Evolutionary conservation across 2,329 filamentous ascomycete species (phyloP), one percentile per base, ranked within the genome.

Genomic region (Boeremia exigua): DNA sequence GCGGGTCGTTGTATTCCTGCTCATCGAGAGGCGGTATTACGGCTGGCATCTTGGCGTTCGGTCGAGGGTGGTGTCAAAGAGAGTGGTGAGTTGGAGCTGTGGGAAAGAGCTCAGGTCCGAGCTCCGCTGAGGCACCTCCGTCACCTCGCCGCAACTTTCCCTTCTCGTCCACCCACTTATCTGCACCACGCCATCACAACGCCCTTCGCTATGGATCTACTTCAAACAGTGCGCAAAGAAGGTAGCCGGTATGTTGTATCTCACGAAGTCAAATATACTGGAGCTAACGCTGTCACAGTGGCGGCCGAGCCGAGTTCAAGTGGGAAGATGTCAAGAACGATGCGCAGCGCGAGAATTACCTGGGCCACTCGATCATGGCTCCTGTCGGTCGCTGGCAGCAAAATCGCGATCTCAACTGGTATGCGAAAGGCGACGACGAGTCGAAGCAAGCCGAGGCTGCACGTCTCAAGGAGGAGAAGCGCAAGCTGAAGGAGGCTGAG

Each of bases 291-390:
- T 11, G 1, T 1, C 12, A 23, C 58, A 84, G 95, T 64, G 95
- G 95, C 70, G 95, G 95, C 58, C 84, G 83, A 72, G 90, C 90
- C 77, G 92, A 97, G 76, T 99, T 99, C 81, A 93, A 88, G 78
- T 98, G 95, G 95, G 90, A 94, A 63, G 92, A 97, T 66, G 94
- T 99, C 71, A 89, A 94, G 74, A 87, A 82, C 62, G 96, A 92
- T 45, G 80, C 84, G 19, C 93, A 96, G 71, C 92, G 95, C 75
- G 93, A 99, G 77, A 96, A 88, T 74, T 89, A 89, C 75, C 88
- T 97, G 7, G 93, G 93, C 48, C 93, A 97, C 79, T 95, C 90
- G 56, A 79, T 97, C 55, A 96, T 94, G 82, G 93, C 93, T 0
- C 91, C 93, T 0, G 92, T 96, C 3, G 93, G 93, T 7, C 89